These are phyloP conservation scores for Pseudognaphalium luteoalbum DNA, from an alignment of 129 eudicot genomes.

Conservation along the genomic window DNA sequence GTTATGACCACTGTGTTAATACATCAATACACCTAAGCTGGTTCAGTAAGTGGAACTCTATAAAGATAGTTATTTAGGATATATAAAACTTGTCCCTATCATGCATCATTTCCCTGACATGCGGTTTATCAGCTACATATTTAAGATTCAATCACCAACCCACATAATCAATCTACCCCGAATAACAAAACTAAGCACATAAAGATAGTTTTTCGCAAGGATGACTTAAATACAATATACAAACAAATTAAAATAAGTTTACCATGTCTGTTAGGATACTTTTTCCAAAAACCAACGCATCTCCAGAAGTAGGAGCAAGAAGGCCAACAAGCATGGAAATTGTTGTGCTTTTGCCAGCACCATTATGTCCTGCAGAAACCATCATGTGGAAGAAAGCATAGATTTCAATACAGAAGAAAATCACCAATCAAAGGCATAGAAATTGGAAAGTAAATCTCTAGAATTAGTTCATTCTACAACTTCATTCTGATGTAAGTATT, in stretches of 20 bases:
- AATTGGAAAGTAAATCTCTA: conserved; percentile 3
- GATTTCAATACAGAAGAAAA: conserved; percentile 2
- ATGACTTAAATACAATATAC: conserved; percentile 13
- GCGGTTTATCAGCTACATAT: conserved; percentile 8
- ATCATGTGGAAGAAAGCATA: not conserved
- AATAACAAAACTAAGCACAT: not conserved
- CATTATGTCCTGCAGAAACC: conserved; percentile 78
- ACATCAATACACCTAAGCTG: conserved; percentile 2
- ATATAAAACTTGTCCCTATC: not conserved
- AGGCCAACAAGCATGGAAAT: conserved; percentile 99
- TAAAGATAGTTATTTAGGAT: not conserved
- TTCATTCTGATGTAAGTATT: conserved; percentile 4
- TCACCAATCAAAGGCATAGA: not conserved
- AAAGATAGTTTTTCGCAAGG: conserved; percentile 6
- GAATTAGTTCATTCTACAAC: conserved; percentile 5
- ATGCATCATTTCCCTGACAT: conserved; percentile 5
- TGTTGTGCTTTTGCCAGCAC: conserved; percentile 99
- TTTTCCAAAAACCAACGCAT: conserved; percentile 91
- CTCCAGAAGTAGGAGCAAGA: conserved; percentile 94
- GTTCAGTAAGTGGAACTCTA: conserved; percentile 14
- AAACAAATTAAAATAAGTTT: conserved; percentile 30
- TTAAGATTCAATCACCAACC: not conserved
- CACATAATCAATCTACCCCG: conserved; percentile 4
- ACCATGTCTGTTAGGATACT: conserved; percentile 94
- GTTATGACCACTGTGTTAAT: not conserved